A percentile compares a stretch with the other conserved stretches of the same genome.
phyloP scores from a whole-genome alignment of 495 filamentous ascomycete species.

The Talaromyces proteolyticus region DNA sequence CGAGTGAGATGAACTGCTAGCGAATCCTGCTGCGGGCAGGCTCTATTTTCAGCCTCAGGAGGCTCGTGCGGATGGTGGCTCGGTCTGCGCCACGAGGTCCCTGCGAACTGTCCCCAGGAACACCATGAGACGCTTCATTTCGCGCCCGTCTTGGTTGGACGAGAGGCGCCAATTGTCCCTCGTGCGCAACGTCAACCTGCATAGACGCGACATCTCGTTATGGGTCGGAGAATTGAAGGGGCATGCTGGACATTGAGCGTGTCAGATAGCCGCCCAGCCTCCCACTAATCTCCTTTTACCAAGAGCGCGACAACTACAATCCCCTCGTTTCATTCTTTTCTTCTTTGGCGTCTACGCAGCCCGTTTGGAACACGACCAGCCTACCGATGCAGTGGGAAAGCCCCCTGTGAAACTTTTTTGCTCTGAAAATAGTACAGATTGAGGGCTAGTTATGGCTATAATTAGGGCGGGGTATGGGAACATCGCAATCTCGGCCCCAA shows the following conservation, averaged over 20 bases:
- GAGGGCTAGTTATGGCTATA: no score
- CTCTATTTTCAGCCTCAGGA: not conserved
- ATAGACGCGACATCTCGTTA: not conserved
- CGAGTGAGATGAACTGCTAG: no score
- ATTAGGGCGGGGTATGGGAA: no score
- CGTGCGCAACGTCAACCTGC: not conserved
- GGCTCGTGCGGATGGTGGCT: no score
- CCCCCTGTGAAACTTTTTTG: not conserved
- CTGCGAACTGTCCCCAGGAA: not conserved
- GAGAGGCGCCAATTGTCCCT: not conserved
- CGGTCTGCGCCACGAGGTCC: no score
- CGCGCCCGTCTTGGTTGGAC: not conserved
- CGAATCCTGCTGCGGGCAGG: not conserved
- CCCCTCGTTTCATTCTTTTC: not conserved
- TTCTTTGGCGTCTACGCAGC: not conserved
- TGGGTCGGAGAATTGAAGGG: not conserved
- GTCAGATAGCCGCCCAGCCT: not conserved
- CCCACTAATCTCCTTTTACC: no score
- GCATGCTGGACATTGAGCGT: not conserved
- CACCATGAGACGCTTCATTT: not conserved
- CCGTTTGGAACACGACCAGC: slow-evolving; percentile 1
- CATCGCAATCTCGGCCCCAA: no score
- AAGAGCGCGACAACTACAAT: no score
- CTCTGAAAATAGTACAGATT: not conserved
- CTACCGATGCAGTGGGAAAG: not conserved